A percentile compares a stretch with the other conserved stretches of the same genome.
These are phyloP conservation scores for Xylariaceae sp. DNA, from an alignment of 2,329 filamentous ascomycete species.

Conservation along the genomic window DNA sequence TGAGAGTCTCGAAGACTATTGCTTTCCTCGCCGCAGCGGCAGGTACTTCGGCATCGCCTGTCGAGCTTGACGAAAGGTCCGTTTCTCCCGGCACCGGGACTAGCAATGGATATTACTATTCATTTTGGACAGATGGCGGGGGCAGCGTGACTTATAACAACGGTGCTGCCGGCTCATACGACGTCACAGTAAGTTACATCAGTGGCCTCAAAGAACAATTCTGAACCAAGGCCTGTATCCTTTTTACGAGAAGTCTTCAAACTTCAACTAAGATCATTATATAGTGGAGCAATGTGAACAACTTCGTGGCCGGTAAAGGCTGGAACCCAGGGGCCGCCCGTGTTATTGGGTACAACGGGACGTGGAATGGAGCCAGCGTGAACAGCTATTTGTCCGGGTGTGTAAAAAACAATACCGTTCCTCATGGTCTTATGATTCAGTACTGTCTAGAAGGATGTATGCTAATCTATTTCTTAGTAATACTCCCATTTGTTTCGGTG, in stretches of 20 bases:
- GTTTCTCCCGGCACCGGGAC: constrained; percentile 44
- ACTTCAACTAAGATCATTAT: background rate
- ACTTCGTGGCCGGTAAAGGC: constrained; percentile 50
- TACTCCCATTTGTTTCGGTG: too few relatives aligned
- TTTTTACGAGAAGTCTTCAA: background rate
- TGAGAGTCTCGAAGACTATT: constrained; percentile 16
- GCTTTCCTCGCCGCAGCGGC: constrained; percentile 11
- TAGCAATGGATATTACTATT: constrained; percentile 59
- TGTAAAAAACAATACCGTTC: too few relatives aligned
- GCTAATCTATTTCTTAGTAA: too few relatives aligned
- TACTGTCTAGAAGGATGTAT: too few relatives aligned
- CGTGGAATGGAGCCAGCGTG: constrained; percentile 21
- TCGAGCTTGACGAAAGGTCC: constrained; percentile 33
- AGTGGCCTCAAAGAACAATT: constrained; percentile 29
- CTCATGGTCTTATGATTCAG: too few relatives aligned
- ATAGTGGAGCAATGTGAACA: constrained; percentile 38
- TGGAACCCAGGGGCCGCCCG: constrained; percentile 36
- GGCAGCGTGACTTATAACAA: constrained; percentile 54
- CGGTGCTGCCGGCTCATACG: constrained; percentile 48
- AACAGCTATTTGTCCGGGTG: constrained; percentile 22
- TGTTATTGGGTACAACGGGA: constrained; percentile 9
- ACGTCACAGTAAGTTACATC: constrained; percentile 29
- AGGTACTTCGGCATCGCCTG: constrained; percentile 17
- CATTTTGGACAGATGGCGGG: constrained; percentile 57
- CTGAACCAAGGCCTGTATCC: too few relatives aligned